phyloP scores from a whole-genome alignment of 2,329 filamentous ascomycete species.

The Ophiognomonia clavigignenti-juglandacearum region DNA sequence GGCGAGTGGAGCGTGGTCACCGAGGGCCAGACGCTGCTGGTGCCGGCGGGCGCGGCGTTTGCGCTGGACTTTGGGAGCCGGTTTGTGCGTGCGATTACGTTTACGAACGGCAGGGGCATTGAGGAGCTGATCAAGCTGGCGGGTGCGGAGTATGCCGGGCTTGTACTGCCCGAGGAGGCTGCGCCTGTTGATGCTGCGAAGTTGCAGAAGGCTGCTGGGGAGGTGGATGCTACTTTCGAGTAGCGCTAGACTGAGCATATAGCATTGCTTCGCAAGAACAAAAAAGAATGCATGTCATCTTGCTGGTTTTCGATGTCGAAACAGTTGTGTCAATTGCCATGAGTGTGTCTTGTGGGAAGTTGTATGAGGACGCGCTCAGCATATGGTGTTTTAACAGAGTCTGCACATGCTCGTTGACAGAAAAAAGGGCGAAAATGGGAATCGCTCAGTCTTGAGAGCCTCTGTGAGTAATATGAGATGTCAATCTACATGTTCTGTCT shows the following conservation, averaged over 20 bases:
- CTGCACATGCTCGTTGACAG: no score
- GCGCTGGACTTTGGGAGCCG: constrained; percentile 37
- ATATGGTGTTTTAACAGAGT: no score
- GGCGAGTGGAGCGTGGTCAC: constrained; percentile 28
- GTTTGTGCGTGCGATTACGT: constrained; percentile 42
- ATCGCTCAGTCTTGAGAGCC: no score
- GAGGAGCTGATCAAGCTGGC: constrained; percentile 38
- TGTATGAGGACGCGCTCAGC: no score
- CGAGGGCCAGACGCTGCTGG: constrained; percentile 44
- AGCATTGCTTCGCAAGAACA: neutral
- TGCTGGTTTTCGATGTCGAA: no score
- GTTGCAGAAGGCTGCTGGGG: constrained; percentile 11
- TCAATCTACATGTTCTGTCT: no score
- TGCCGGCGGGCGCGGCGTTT: constrained; percentile 42
- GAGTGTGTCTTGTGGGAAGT: no score
- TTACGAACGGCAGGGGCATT: constrained; percentile 44
- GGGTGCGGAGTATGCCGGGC: constrained; percentile 27
- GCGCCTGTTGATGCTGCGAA: constrained; percentile 21
- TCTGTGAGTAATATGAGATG: no score
- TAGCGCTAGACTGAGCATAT: neutral
- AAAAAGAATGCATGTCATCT: neutral
- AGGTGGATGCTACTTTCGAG: neutral
- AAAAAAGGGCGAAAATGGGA: no score
- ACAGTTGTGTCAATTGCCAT: no score
- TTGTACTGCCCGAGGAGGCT: constrained; percentile 34